phyloP scores from a whole-genome alignment of 805 yeast species.

The Schizosaccharomyces japonicus region DNA sequence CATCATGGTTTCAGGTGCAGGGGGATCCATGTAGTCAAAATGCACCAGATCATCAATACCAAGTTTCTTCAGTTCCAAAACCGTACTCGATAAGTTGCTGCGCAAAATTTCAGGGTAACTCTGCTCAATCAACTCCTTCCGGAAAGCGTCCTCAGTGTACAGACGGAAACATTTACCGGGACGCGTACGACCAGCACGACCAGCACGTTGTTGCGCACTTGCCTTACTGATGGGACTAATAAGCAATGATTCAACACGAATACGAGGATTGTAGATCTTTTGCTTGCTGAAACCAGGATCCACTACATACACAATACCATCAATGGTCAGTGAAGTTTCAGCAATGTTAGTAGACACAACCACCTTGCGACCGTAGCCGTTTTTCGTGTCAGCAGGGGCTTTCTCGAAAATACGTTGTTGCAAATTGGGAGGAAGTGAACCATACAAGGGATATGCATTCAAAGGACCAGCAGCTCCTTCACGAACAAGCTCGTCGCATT shows the following conservation, averaged over 20 bases:
- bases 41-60: conserved; percentile 92
- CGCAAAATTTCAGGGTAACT: conserved; percentile 88
- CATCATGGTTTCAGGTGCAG: conserved; percentile 99
- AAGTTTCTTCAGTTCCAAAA: conserved; percentile 72
- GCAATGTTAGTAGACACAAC: conserved; percentile 88
- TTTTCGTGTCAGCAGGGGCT: conserved; percentile 36
- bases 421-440: conserved; percentile 86
- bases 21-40: conserved; percentile 97
- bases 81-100: conserved; percentile 75
- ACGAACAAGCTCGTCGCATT: conserved; percentile 67
- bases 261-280: conserved; percentile 87
- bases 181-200: conserved; percentile 98
- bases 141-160: conserved; percentile 90
- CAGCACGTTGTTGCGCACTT: conserved; percentile 93
- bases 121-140: conserved; percentile 80
- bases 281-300: conserved; percentile 96
- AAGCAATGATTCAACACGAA: conserved; percentile 76
- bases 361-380: conserved; percentile 76
- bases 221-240: conserved; percentile 95
- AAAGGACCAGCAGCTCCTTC: conserved; percentile 82
- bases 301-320: conserved; percentile 89
- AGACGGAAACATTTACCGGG: conserved; percentile 94
- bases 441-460: conserved; percentile 77
- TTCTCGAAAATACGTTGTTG: conserved; percentile 84
- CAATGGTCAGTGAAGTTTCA: conserved; percentile 90